A percentile compares a stretch with the other conserved stretches of the same genome.
phyloP scores from a whole-genome alignment of 768 basidiomycete genomes.

The Calocera viscosa region DNA sequence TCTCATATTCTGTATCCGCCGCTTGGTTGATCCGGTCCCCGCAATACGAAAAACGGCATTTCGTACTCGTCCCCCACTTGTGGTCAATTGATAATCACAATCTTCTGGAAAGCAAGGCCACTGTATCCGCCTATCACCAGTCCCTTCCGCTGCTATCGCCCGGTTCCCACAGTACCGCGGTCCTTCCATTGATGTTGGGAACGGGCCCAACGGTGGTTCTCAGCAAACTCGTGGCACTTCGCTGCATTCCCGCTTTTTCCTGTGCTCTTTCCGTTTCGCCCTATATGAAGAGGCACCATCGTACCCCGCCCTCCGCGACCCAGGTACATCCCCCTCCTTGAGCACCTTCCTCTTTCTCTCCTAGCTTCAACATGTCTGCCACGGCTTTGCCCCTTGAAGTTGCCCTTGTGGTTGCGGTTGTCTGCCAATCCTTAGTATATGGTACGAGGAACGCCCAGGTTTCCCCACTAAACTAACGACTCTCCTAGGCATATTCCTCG shows the following conservation, averaged over 20 bases:
- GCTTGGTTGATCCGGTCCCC: not conserved
- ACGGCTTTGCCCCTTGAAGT: not conserved
- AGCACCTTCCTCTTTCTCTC: not conserved
- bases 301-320: not conserved
- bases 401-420: slow-evolving; percentile 21
- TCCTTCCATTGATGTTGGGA: not conserved
- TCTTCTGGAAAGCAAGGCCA: not conserved
- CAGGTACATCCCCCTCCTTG: not conserved
- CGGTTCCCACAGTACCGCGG: not conserved
- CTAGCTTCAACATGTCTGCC: not conserved
- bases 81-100: not conserved
- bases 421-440: slow-evolving; percentile 20
- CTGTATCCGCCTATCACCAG: not conserved
- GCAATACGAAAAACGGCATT: not conserved
- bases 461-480: not conserved
- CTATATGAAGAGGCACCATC: not conserved
- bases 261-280: not conserved
- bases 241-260: not conserved
- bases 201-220: not conserved
- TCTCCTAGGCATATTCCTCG: slow-evolving; percentile 23
- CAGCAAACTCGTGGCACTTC: not conserved
- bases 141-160: not conserved
- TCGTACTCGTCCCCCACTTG: not conserved
- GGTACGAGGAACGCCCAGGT: slow-evolving; percentile 16
- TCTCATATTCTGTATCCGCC: not conserved